Percentiles rank a stretch among this genome's conserved stretches.
Conservation (phyloP, 768 basidiomycete genomes). For the Thelephora ganbajun region DNA sequence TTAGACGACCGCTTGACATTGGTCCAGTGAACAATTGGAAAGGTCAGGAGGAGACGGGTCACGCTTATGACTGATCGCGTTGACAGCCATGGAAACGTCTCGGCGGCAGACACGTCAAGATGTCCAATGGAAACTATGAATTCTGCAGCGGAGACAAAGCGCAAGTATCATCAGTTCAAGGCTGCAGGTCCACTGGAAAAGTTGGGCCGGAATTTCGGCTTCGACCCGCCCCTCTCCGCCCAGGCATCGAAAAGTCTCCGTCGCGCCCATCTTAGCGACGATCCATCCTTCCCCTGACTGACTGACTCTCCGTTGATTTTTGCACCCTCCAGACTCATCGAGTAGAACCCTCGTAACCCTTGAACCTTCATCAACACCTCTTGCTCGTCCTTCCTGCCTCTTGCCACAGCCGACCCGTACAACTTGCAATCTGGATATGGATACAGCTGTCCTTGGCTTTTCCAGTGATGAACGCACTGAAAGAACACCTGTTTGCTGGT, state of each 20-base stretch:
- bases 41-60: too few relatives aligned
- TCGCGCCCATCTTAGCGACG: neutral
- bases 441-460: constrained; percentile 9
- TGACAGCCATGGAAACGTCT: too few relatives aligned
- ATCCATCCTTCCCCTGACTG: constrained; percentile 6
- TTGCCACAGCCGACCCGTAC: neutral
- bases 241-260: neutral
- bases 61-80: too few relatives aligned
- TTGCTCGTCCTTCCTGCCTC: constrained; percentile 4
- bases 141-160: too few relatives aligned
- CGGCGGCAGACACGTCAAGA: too few relatives aligned
- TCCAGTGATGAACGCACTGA: constrained; percentile 9
- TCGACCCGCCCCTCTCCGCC: constrained; percentile 6
- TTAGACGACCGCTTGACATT: too few relatives aligned
- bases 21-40: too few relatives aligned
- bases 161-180: neutral
- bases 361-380: constrained; percentile 9
- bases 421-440: constrained; percentile 8
- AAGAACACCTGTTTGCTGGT: constrained; percentile 9
- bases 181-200: neutral
- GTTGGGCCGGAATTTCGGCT: neutral
- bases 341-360: constrained; percentile 8
- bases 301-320: constrained; percentile 8
- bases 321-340: constrained; percentile 7
- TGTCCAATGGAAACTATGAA: too few relatives aligned